A percentile compares a stretch with the other conserved stretches of the same genome.
phyloP scores from a whole-genome alignment of 202 grass and related monocot genomes.

The Hordeum pubiflorum region DNA sequence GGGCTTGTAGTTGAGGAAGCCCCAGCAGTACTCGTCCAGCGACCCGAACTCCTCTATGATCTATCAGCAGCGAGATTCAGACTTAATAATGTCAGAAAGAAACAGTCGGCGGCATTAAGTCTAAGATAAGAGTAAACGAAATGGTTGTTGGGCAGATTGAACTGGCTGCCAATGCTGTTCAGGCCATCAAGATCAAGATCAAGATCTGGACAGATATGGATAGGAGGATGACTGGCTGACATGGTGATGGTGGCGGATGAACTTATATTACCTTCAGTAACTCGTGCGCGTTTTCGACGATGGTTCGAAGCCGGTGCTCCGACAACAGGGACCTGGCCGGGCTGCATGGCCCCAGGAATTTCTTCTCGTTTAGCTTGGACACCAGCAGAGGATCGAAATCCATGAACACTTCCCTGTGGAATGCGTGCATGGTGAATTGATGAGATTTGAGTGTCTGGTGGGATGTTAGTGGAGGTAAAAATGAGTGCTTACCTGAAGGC shows the following conservation, averaged over 20 bases:
- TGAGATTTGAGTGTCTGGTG: neutral
- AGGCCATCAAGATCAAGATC: conserved; percentile 16
- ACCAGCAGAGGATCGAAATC: conserved; percentile 66
- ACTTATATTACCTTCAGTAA: conserved; percentile 51
- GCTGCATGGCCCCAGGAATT: conserved; percentile 47
- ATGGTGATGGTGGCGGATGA: neutral
- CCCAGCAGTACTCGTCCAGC: conserved; percentile 76
- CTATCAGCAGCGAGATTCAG: conserved; percentile 31
- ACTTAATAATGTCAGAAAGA: neutral
- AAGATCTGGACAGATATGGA: conserved; percentile 7
- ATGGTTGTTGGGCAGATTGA: neutral
- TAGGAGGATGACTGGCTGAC: neutral
- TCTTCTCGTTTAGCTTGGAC: conserved; percentile 79
- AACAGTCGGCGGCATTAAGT: conserved; percentile 5
- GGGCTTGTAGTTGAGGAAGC: conserved; percentile 61
- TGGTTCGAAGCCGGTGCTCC: conserved; percentile 58
- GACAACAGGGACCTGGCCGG: conserved; percentile 63
- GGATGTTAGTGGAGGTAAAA: neutral
- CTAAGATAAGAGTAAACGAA: neutral
- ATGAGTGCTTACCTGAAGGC: conserved; percentile 52
- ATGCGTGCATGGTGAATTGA: neutral
- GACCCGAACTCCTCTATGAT: conserved; percentile 82
- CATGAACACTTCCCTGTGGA: conserved; percentile 79
- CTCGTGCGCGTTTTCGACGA: conserved; percentile 86
- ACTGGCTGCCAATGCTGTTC: neutral